These are phyloP conservation scores for Hibiscus tridactylites DNA, from an alignment of 345 rosid genomes.

Conservation along the genomic window DNA sequence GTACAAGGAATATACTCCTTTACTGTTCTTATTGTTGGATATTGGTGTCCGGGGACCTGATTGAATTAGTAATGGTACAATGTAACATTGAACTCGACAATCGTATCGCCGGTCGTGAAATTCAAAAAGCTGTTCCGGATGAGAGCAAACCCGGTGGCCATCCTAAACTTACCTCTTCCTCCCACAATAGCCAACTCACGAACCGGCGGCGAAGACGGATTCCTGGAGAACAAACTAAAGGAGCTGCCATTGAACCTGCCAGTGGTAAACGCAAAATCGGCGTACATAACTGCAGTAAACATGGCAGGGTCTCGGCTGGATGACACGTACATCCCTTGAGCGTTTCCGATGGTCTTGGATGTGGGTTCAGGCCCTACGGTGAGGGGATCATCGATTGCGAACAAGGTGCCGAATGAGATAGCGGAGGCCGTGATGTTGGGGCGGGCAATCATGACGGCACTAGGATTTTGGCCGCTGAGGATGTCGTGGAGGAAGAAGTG, in stretches of 20 bases:
- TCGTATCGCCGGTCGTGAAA: constrained; percentile 25
- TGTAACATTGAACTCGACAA: constrained; percentile 28
- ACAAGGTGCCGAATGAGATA: constrained; percentile 25
- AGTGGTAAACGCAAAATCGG: constrained; percentile 34
- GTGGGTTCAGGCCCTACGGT: constrained; percentile 28
- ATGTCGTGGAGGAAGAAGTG: constrained; percentile 31
- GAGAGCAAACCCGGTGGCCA: constrained; percentile 35
- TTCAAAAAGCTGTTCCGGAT: constrained; percentile 20
- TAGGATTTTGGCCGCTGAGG: constrained; percentile 25
- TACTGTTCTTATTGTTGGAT: too few species aligned
- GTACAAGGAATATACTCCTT: too few species aligned
- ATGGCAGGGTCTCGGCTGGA: constrained; percentile 13
- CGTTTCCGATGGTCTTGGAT: constrained; percentile 31
- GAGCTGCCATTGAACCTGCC: constrained; percentile 41
- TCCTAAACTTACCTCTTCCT: constrained; percentile 34
- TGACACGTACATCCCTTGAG: constrained; percentile 37
- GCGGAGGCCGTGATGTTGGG: constrained; percentile 14
- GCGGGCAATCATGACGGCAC: constrained; percentile 26
- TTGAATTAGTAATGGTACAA: constrained; percentile 14
- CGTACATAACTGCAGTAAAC: constrained; percentile 24
- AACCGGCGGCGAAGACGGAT: constrained; percentile 15
- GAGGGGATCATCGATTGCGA: constrained; percentile 37
- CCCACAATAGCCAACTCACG: not conserved
- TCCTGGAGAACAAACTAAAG: constrained; percentile 33
- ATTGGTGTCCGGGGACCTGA: not conserved